Base-by-base conservation (phyloP, 495 filamentous ascomycete species). In the Lasiosphaeria hispida region DNA sequence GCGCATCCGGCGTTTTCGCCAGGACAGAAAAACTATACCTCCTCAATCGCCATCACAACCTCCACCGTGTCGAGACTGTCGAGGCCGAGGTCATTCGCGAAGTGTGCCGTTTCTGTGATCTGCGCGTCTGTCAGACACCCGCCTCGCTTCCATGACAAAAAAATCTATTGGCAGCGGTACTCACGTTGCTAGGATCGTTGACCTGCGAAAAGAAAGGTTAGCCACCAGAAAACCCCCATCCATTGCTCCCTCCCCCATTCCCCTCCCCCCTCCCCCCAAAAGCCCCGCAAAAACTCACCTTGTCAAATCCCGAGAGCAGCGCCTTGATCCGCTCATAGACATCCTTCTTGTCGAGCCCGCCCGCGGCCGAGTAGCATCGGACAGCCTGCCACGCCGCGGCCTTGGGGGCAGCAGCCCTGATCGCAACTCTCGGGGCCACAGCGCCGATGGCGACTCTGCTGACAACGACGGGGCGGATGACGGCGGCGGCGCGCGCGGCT, bases 1-100 rank as follows among this genome's bases (percentile, higher is more conserved):
- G 41, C 19, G 1, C 10, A 38, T 9, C 23, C 4, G n/a, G 18
- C 11, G 15, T 17, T 18, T 1, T 34, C 7, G 15, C 11, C 11
- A 42, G 11, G 37, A n/a, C 15, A 33, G 33, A 7, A 7, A 35
- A 30, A 23, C 8, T 84, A 63, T 80, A 96, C 93, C 89, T 98
- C 94, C 83, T 98, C 94, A 77, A 98, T 97, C 60, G 94, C 94
- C 94, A 98, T 98, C 59, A 98, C 95, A 63, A 98, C 92, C 82
- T 98, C 94, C 52, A 98, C 94, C 48, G 92, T 96, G 72, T 98
- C 94, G 72, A 98, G 81, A 79, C 89, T 95, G 80, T 98, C 94
- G 64, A 98, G 76, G 56, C 91, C 95, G 47, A 98, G 85, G 77
- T 98, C 94, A 69, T 96, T 97, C 54, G 90, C 77, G 75, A 98